Conservation (phyloP, 2,329 filamentous ascomycete genomes). For the Apiospora saccharicola region DNA sequence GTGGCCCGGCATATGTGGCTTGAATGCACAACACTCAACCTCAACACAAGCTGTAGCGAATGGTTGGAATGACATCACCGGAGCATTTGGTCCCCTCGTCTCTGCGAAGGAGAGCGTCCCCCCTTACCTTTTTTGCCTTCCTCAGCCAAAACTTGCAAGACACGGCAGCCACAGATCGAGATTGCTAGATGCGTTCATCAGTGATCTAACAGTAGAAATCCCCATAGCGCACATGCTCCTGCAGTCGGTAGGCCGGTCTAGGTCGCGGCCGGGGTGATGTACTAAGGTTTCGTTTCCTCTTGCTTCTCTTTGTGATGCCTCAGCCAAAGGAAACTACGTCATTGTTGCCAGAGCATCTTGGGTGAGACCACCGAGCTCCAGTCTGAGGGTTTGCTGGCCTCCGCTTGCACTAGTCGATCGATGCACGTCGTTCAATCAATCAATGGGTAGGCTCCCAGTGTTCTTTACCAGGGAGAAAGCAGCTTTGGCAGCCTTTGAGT, state of each 20-base stretch:
- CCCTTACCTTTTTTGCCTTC: not conserved
- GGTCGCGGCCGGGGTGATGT: not conserved
- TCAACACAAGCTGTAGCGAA: not conserved
- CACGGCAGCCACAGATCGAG: constrained; percentile 23
- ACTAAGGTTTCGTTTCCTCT: constrained; percentile 5
- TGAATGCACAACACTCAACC: not conserved
- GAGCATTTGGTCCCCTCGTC: constrained; percentile 20
- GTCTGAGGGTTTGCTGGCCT: constrained; percentile 14
- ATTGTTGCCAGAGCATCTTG: constrained; percentile 9
- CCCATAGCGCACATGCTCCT: not conserved
- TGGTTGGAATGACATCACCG: constrained; percentile 22
- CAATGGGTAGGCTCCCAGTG: not conserved
- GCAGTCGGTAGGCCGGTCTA: not conserved
- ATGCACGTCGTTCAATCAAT: constrained; percentile 6
- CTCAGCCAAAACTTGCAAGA: not conserved
- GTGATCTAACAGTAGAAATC: not conserved
- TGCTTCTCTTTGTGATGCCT: constrained; percentile 12
- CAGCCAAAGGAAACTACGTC: not conserved
- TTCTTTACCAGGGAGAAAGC: constrained; percentile 1
- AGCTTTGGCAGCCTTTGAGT: not conserved
- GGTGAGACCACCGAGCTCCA: constrained; percentile 12
- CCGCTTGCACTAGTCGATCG: constrained; percentile 1
- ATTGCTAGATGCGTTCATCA: not conserved
- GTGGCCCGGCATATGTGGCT: constrained; percentile 12
- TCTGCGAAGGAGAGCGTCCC: not conserved